A percentile compares a stretch with the other conserved stretches of the same genome.
phyloP scores from a whole-genome alignment of 495 filamentous ascomycete genomes.

The Podospora fimiseda region DNA sequence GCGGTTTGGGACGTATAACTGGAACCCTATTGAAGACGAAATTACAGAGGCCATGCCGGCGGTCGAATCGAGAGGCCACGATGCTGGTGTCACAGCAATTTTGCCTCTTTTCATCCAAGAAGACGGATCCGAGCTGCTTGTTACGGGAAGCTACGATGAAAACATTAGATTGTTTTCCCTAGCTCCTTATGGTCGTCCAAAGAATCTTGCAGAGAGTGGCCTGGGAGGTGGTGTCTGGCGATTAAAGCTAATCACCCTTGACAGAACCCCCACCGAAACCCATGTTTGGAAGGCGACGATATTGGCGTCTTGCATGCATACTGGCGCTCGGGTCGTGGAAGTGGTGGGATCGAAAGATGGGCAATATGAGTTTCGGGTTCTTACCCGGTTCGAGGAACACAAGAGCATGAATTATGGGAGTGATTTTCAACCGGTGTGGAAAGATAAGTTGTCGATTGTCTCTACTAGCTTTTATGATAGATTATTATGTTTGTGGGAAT shows the following conservation, averaged over 20 bases:
- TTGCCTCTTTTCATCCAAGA: conserved; percentile 50
- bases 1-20: conserved; percentile 26
- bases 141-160: conserved; percentile 95
- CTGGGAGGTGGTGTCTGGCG: conserved; percentile 91
- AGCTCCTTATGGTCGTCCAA: conserved; percentile 37
- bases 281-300: conserved; percentile 44
- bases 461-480: conserved; percentile 91
- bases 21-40: conserved; percentile 25
- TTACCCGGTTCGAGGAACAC: conserved; percentile 77
- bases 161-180: conserved; percentile 57
- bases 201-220: conserved; percentile 53
- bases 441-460: conserved; percentile 44
- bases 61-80: conserved; percentile 50
- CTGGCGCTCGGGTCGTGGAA: conserved; percentile 63
- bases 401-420: conserved; percentile 95
- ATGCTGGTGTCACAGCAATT: conserved; percentile 84
- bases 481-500: conserved; percentile 71
- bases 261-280: conserved; percentile 3
- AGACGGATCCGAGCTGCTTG: conserved; percentile 46
- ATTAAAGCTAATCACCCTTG: conserved; percentile 52
- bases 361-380: conserved; percentile 56
- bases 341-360: conserved; percentile 22
- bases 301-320: conserved; percentile 92
- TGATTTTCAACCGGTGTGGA: conserved; percentile 52
- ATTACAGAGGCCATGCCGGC: conserved; percentile 31